phyloP scores from a whole-genome alignment of 345 rosid genomes.

The Cochlearia excelsa region DNA sequence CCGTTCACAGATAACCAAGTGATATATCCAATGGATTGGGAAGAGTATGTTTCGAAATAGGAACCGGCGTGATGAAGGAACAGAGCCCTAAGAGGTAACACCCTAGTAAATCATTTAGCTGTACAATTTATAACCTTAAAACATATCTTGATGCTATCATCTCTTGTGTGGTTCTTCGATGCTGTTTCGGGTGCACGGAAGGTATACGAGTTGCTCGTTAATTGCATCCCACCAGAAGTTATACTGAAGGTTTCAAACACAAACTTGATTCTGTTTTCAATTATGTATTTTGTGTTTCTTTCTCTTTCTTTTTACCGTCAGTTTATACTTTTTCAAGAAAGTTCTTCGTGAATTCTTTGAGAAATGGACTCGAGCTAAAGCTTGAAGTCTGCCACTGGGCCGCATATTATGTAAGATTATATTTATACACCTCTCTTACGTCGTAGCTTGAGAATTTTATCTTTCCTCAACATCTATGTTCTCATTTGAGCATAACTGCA shows the following conservation, averaged over 20 bases:
- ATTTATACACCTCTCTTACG: not conserved
- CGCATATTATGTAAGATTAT: conserved; percentile 76
- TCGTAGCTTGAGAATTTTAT: not conserved
- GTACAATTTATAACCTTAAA: conserved; percentile 1
- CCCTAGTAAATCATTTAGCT: conserved; percentile 5
- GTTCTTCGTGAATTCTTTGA: conserved; percentile 71
- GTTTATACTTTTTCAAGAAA: conserved; percentile 45
- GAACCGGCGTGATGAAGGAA: conserved; percentile 87
- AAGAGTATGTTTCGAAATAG: conserved; percentile 83
- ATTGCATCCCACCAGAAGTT: conserved; percentile 89
- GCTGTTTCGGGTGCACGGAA: conserved; percentile 89
- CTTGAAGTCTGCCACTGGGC: conserved; percentile 97
- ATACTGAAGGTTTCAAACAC: conserved; percentile 60
- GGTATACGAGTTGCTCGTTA: conserved; percentile 72
- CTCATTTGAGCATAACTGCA: not conserved
- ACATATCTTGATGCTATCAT: not conserved
- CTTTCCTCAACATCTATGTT: not conserved
- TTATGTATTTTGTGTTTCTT: not conserved
- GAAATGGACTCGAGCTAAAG: conserved; percentile 91
- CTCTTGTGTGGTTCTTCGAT: conserved; percentile 40
- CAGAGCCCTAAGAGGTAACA: conserved; percentile 84
- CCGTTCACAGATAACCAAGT: conserved; percentile 69
- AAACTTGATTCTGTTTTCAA: not conserved
- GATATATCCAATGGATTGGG: conserved; percentile 94
- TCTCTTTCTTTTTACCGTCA: conserved; percentile 15